Evolutionary conservation across 1,284 basidiomycete species (phyloP), one percentile per base, ranked within the genome.

Genomic region (Trichosporon sp.): DNA sequence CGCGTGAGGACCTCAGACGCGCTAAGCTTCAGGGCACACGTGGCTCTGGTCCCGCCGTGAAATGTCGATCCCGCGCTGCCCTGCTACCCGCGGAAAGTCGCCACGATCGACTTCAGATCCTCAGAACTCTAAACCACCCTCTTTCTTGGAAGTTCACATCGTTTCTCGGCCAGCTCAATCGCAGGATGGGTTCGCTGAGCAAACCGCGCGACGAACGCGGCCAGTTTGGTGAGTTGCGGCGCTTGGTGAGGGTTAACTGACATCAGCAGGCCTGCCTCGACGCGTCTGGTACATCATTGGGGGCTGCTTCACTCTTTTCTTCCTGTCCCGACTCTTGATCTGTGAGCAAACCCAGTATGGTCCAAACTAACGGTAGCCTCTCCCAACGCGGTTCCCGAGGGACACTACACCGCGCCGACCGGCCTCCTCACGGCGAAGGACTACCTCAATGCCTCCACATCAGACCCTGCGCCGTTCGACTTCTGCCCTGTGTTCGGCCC

Each of bases 401-500:
- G 69, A 8, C 71, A 72, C 63, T 73, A 73, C 66, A 63, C 64
- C 23, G 64, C 69, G 21, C 53, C 67, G 29, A 62, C 67, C 2
- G 67, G 69, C 12, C 72, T 70, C 21, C 67, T 70, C 8, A 70
- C 69, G 4, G 56, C 72, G 11, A 34, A 51, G 53, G 82, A 85
- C 71, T 85, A 85, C 71, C 76, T 85, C 67, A 85, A 85, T 73
- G 81, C 82, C 58, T 84, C 83, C 23, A 71, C 64, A 76, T 84
- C 78, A 25, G 87, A 89, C 65, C 86, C 87, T 8, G 89, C 89
- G 70, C 94, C 95, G 0, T 98, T 98, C 81, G 85, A 86, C 0
- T 98, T 98, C 82, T 98, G 95, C 79, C 94, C 95, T 0, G 87
- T 89, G 2, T 92, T 91, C 80, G 92, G 92, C 2, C 89, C 91